A percentile compares a stretch with the other conserved stretches of the same genome.
Conservation (phyloP, 2,329 filamentous ascomycete genomes). For the Metarhizium robertsii region DNA sequence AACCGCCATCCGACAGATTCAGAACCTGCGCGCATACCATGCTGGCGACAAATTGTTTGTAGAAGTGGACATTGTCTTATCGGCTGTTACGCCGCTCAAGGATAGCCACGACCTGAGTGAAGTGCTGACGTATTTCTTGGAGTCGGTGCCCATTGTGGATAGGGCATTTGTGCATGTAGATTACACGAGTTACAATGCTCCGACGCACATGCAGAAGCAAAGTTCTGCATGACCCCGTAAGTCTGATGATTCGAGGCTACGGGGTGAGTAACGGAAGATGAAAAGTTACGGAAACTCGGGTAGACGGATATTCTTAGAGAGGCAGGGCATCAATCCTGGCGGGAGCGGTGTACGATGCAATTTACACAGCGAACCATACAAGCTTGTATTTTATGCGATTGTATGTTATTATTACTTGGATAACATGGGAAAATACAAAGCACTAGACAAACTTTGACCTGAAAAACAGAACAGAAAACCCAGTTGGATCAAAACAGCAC, state of each 20-base stretch:
- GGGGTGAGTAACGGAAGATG: not conserved
- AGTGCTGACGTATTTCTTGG: slow-evolving; percentile 73
- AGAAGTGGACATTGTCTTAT: slow-evolving; percentile 72
- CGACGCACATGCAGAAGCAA: slow-evolving; percentile 44
- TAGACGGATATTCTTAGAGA: too few relatives aligned
- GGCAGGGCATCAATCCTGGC: not conserved
- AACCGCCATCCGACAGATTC: slow-evolving; percentile 76
- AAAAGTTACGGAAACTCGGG: not conserved
- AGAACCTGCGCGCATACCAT: slow-evolving; percentile 78
- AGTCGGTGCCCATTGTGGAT: slow-evolving; percentile 73
- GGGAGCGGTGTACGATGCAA: not conserved
- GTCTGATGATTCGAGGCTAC: not conserved
- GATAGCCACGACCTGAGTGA: slow-evolving; percentile 75
- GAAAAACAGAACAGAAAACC: not conserved
- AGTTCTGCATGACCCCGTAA: slow-evolving; percentile 7
- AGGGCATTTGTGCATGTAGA: slow-evolving; percentile 61
- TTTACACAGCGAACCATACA: not conserved
- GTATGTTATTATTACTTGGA: not conserved
- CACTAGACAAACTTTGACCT: not conserved
- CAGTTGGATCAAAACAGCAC: not conserved
- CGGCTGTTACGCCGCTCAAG: slow-evolving; percentile 63
- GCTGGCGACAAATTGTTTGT: slow-evolving; percentile 79
- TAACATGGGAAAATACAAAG: not conserved
- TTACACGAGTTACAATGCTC: slow-evolving; percentile 52
- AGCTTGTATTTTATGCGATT: not conserved